Percentiles rank a stretch among this genome's conserved stretches.
Conservation (phyloP, 106 monocot genomes). For the Dioscorea zingiberensis region DNA sequence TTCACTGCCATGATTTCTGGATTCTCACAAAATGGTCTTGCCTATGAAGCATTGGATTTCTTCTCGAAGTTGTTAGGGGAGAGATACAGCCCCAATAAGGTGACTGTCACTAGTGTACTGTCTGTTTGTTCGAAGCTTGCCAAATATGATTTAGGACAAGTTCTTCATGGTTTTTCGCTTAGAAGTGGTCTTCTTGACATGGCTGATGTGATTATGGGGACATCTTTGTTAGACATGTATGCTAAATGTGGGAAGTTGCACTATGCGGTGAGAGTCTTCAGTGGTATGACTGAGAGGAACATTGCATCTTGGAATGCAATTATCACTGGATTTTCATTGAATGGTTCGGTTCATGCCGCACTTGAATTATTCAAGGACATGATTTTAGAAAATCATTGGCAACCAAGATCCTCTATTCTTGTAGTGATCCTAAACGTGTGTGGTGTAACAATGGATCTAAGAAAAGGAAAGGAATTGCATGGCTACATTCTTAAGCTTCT, state of each 20-base stretch:
- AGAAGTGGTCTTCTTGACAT: slow-evolving; percentile 17
- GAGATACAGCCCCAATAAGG: slow-evolving; percentile 18
- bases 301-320: slow-evolving; percentile 33
- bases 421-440: slow-evolving; percentile 16
- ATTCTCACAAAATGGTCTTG: slow-evolving; percentile 19
- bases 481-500: slow-evolving; percentile 25
- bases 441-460: slow-evolving; percentile 21
- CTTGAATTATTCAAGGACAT: slow-evolving; percentile 26
- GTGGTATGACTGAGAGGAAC: slow-evolving; percentile 27
- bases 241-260: slow-evolving; percentile 22
- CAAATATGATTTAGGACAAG: slow-evolving; percentile 16
- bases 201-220: slow-evolving; percentile 30
- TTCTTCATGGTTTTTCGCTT: slow-evolving; percentile 22
- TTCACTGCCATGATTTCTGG: slow-evolving; percentile 39
- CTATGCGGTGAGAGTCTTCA: slow-evolving; percentile 28
- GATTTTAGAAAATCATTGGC: slow-evolving; percentile 14
- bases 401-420: slow-evolving; percentile 25
- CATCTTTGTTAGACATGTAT: slow-evolving; percentile 34
- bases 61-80: slow-evolving; percentile 29
- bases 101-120: slow-evolving; percentile 20
- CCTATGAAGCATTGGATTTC: slow-evolving; percentile 15
- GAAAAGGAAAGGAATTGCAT: slow-evolving; percentile 36
- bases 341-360: slow-evolving; percentile 12
- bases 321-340: slow-evolving; percentile 13
- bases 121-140: slow-evolving; percentile 17